Evolutionary conservation across 192 early-diverging fungal genomes (phyloP).

Genomic region (Piromyces finnis): DNA sequence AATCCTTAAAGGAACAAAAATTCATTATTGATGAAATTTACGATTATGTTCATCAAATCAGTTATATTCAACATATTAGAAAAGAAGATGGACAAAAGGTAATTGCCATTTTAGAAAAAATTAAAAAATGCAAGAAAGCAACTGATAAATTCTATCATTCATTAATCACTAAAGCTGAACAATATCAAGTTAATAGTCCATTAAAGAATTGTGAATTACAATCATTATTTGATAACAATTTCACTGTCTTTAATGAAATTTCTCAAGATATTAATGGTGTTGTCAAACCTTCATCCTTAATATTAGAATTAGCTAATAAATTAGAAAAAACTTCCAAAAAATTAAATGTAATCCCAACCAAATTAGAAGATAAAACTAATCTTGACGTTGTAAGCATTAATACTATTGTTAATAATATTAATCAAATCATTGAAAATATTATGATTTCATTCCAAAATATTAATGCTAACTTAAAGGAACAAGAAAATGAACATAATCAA

Average conservation of each 20-base stretch:
- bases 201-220: background rate
- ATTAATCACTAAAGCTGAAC: background rate
- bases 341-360: background rate
- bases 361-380: background rate
- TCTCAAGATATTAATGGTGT: background rate
- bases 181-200: background rate
- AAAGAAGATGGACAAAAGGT: background rate
- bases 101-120: background rate
- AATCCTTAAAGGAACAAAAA: background rate
- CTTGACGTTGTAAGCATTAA: background rate
- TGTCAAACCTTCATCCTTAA: background rate
- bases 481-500: background rate
- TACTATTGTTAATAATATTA: background rate
- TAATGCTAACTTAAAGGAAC: background rate
- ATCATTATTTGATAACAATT: background rate
- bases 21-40: background rate
- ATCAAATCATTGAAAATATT: background rate
- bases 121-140: background rate
- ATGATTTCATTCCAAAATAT: background rate
- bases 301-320: background rate
- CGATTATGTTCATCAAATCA: background rate
- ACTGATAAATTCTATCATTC: background rate
- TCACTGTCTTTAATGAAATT: background rate
- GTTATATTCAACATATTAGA: background rate
- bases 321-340: background rate